These are phyloP conservation scores for Saccharomyces hybrid DNA, from an alignment of 1,139 yeast genomes.

Conservation along the genomic window DNA sequence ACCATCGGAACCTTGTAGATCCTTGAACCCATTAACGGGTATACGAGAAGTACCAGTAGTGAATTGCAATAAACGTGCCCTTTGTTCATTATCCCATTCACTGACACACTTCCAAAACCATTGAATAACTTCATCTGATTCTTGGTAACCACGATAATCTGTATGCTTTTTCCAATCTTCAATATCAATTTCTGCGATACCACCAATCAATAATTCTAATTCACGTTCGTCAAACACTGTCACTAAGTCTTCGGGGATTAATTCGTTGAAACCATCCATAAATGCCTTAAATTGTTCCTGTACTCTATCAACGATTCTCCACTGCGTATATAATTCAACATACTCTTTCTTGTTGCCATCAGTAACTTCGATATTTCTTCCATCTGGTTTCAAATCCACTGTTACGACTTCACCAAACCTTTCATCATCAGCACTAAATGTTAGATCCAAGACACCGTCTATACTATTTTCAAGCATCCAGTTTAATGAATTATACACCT, in stretches of 20 bases:
- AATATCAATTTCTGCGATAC: slow-evolving; percentile 93
- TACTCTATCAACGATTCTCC: slow-evolving; percentile 90
- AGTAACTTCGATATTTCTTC: slow-evolving; percentile 81
- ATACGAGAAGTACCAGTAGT: slow-evolving; percentile 98
- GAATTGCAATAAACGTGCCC: slow-evolving; percentile 89
- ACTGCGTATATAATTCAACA: slow-evolving; percentile 89
- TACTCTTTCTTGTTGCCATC: slow-evolving; percentile 93
- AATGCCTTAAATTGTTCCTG: slow-evolving; percentile 95
- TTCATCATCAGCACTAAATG: slow-evolving; percentile 94
- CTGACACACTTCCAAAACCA: slow-evolving; percentile 97
- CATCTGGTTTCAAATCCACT: slow-evolving; percentile 84
- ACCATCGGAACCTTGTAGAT: slow-evolving; percentile 96
- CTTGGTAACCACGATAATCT: slow-evolving; percentile 96
- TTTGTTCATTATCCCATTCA: slow-evolving; percentile 94
- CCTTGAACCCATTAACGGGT: slow-evolving; percentile 98
- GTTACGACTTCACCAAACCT: slow-evolving; percentile 90
- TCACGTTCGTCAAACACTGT: slow-evolving; percentile 97
- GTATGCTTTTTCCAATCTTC: slow-evolving; percentile 99
- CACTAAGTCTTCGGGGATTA: slow-evolving; percentile 92
- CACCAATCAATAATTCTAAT: slow-evolving; percentile 91
- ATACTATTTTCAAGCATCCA: slow-evolving; percentile 96
- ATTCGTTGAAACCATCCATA: slow-evolving; percentile 93
- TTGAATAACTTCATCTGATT: slow-evolving; percentile 89
- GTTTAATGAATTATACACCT: slow-evolving; percentile 84
- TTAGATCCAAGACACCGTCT: slow-evolving; percentile 74